Conservation (phyloP, 495 filamentous ascomycete species). For the Apiosordaria backusii region DNA sequence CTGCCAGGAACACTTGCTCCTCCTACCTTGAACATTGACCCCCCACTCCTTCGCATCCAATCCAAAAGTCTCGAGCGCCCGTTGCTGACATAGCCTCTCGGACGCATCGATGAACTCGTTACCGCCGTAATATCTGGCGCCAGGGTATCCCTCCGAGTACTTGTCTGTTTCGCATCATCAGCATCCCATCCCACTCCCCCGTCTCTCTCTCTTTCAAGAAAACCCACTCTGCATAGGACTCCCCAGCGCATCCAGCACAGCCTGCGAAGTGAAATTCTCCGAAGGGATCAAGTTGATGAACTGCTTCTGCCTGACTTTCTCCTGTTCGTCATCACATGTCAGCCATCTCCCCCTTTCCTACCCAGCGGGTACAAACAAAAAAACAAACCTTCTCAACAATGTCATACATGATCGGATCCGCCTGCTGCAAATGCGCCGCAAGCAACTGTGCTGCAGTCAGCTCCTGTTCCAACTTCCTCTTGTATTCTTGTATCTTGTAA, state of each 20-base stretch:
- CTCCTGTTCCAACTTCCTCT: conserved; percentile 16
- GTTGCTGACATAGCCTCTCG: conserved; percentile 82
- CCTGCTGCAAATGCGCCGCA: conserved; percentile 70
- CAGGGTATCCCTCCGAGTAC: conserved; percentile 97
- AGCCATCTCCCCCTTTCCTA: conserved; percentile 2
- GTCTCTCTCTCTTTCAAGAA: neutral
- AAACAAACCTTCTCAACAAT: conserved; percentile 81
- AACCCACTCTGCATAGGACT: conserved; percentile 95
- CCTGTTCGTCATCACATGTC: conserved; percentile 50
- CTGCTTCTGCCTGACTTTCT: conserved; percentile 92
- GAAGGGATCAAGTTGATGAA: conserved; percentile 99
- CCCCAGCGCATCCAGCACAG: conserved; percentile 91
- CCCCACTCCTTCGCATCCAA: conserved; percentile 87
- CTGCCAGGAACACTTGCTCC: neutral
- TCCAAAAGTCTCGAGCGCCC: conserved; percentile 82
- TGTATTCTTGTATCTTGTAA: neutral
- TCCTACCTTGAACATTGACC: conserved; percentile 91
- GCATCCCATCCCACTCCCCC: neutral
- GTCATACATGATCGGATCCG: conserved; percentile 78
- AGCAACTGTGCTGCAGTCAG: conserved; percentile 58
- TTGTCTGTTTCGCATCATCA: conserved; percentile 62
- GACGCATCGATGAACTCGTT: conserved; percentile 93
- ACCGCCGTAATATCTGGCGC: conserved; percentile 94
- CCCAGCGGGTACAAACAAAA: neutral
- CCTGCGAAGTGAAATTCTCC: conserved; percentile 98